A percentile compares a stretch with the other conserved stretches of the same genome.
These are phyloP conservation scores for Micromonas commoda DNA, from an alignment of 139 green algal species.

Conservation along the genomic window DNA sequence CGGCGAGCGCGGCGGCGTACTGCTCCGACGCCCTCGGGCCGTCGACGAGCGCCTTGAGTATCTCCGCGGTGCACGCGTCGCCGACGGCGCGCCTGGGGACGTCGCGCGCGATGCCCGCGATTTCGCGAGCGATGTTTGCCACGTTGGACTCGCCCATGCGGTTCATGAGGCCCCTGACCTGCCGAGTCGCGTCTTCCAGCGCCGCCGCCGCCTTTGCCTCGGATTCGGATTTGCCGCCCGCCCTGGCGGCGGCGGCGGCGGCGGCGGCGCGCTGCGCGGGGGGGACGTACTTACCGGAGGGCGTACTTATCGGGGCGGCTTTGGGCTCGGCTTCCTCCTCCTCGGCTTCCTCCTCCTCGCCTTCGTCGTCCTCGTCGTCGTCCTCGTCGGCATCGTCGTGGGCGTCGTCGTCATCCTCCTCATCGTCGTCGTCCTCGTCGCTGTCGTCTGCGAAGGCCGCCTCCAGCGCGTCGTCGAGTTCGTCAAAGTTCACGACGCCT, in stretches of 20 bases:
- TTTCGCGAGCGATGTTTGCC: background rate
- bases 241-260: background rate
- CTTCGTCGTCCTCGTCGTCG: conserved; percentile 13
- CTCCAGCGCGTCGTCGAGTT: too few species aligned
- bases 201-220: background rate
- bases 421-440: conserved; percentile 7
- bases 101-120: background rate
- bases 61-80: background rate
- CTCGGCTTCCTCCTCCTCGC: background rate
- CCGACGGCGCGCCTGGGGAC: background rate
- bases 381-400: background rate
- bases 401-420: background rate
- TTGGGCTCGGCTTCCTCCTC: conserved; percentile 5
- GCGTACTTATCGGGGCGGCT: background rate
- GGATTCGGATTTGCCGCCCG: background rate
- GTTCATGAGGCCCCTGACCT: conserved; percentile 11
- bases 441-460: too few species aligned
- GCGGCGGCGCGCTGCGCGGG: conserved; percentile 10
- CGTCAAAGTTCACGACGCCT: too few species aligned
- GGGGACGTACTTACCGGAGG: background rate
- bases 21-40: conserved; percentile 4
- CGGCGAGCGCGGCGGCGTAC: background rate
- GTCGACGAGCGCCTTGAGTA: conserved; percentile 14
- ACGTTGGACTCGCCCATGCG: conserved; percentile 18
- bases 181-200: background rate